Conservation (phyloP, 1,284 basidiomycete species). For the Apiotrichum akiyoshidainum region DNA sequence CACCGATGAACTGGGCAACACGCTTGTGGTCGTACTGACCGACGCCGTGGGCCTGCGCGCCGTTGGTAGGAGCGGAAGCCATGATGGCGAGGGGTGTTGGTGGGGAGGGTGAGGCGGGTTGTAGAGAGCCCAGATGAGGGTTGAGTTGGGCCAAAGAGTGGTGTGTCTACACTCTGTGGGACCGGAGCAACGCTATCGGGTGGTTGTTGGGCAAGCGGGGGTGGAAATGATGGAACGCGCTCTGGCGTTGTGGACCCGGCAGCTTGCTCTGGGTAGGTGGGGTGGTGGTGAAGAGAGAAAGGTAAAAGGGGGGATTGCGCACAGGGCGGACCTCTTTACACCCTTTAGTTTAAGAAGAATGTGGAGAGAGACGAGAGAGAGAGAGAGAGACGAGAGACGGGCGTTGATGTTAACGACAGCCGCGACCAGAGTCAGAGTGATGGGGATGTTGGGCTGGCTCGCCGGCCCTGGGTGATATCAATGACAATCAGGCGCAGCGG, state of each 20-base stretch:
- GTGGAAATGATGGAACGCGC: neutral
- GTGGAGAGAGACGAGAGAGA: neutral
- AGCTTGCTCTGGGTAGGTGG: neutral
- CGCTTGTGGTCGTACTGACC: conserved; percentile 56
- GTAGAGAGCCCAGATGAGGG: neutral
- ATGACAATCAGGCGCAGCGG: no score
- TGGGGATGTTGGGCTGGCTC: no score
- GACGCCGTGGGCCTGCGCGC: conserved; percentile 12
- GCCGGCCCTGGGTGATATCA: no score
- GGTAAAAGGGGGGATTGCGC: neutral
- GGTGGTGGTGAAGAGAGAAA: neutral
- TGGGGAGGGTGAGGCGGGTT: neutral
- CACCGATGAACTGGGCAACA: conserved; percentile 79
- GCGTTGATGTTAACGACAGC: no score
- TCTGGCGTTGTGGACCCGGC: neutral
- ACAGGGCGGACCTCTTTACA: neutral
- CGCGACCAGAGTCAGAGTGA: no score
- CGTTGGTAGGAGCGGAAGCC: conserved; percentile 30
- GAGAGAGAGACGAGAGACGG: no score
- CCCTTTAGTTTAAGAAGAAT: neutral
- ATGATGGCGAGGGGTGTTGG: conserved; percentile 14
- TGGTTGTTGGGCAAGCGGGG: neutral
- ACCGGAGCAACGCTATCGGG: neutral
- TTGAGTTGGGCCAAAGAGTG: neutral
- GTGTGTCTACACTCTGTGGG: conserved; percentile 1